Percentiles rank a stretch among this genome's conserved stretches.
Conservation (phyloP, 2,329 filamentous ascomycete genomes). For the Penicillium nordicum region DNA sequence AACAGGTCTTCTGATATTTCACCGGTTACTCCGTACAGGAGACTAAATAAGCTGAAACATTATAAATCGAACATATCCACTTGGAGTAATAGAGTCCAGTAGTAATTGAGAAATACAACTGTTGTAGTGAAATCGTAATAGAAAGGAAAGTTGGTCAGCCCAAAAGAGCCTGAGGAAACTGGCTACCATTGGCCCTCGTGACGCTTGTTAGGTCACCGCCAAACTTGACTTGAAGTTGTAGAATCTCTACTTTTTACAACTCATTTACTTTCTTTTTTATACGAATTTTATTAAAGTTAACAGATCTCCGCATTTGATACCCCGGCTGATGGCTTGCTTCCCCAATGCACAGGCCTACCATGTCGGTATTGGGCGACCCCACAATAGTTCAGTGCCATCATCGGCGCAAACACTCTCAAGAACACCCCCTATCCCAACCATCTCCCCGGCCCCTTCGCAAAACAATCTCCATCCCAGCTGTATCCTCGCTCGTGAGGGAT, state of each 20-base stretch:
- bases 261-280: neutral
- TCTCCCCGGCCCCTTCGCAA: conserved; percentile 23
- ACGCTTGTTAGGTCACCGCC: conserved; percentile 22
- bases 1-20: neutral
- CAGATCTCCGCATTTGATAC: neutral
- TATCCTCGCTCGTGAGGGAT: conserved; percentile 34
- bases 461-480: conserved; percentile 30
- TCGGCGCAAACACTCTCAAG: conserved; percentile 17
- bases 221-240: conserved; percentile 3
- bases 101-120: neutral
- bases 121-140: neutral
- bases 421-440: conserved; percentile 2
- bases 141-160: neutral
- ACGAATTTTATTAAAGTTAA: neutral
- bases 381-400: conserved; percentile 30
- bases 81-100: neutral
- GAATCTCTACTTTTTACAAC: neutral
- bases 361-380: conserved; percentile 34
- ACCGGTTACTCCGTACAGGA: neutral
- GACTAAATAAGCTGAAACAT: neutral
- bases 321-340: conserved; percentile 26
- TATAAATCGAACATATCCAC: neutral
- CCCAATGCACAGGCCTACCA: conserved; percentile 27
- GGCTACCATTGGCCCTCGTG: conserved; percentile 21
- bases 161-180: conserved; percentile 8